Evolutionary conservation across 2,329 filamentous ascomycete genomes (phyloP), one percentile per base, ranked within the genome.

Genomic region (Aspergillus brunneoviolaceus): DNA sequence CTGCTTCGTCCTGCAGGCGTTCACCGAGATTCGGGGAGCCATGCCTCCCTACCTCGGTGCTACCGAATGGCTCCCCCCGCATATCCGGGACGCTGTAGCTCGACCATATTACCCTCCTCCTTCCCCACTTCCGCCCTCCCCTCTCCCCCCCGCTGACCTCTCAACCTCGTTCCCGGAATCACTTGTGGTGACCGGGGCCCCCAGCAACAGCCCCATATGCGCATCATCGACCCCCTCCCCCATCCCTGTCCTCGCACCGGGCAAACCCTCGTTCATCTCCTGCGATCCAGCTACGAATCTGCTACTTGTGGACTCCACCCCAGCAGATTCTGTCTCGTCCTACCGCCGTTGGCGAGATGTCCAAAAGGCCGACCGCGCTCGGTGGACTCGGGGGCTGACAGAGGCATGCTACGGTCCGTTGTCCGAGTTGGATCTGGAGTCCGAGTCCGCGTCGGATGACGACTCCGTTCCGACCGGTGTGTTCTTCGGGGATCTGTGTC

Each of bases 361-460:
- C 49, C 80, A 80, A 5, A 79, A 82, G 12, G 76, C 84, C 57
- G 85, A 93, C 74, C 85, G 85, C 72, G 77, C 80, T 55, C 78
- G 80, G 19, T 96, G 92, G 92, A 91, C 87, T 77, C 76, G 84
- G 65, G 85, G 83, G 70, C 81, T 96, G 39, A 80, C 81, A 58
- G 82, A 87, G 57, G 87, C 90, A 0, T 91, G 91, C 0, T 85
- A 92, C 2, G 91, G 94, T 79, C 82, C 27, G 10, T n/a, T 21
- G 5, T n/a, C 42, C 5, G 53, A 49, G 27, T n/a, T 19, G 16
- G 53, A 53, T 16, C 10, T 45, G 12, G 51, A 55, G 19, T 55
- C 42, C 29, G 27, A 21, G 11, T 25, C 25, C n/a, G 53, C 47
- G 27, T 10, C 19, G 14, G 53, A 53, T 27, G 29, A 25, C 6